phyloP scores from a whole-genome alignment of 768 basidiomycete genomes.

The Sutorius australiensis region DNA sequence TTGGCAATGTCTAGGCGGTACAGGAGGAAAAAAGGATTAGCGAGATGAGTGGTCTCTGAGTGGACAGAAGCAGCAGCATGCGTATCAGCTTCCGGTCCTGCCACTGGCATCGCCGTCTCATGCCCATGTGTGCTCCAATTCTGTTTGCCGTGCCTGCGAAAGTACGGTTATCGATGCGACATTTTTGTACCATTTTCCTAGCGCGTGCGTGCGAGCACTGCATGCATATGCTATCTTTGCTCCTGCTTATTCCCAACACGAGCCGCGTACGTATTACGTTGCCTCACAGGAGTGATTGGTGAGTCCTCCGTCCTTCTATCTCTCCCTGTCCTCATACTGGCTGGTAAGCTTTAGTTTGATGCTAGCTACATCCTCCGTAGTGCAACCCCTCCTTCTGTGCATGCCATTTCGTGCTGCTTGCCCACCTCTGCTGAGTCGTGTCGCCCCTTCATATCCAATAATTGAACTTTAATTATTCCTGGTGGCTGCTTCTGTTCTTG shows the following conservation, averaged over 20 bases:
- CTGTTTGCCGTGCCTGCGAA: constrained; percentile 14
- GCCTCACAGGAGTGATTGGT: constrained; percentile 14
- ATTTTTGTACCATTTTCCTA: constrained; percentile 12
- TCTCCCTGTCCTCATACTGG: background rate
- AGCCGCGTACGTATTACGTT: constrained; percentile 21
- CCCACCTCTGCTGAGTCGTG: constrained; percentile 4
- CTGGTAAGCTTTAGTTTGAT: constrained; percentile 22
- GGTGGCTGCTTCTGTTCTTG: background rate
- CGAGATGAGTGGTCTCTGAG: constrained; percentile 29
- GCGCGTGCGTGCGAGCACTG: constrained; percentile 17
- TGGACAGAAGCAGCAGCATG: constrained; percentile 27
- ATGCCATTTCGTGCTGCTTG: constrained; percentile 10
- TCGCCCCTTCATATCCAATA: constrained; percentile 22
- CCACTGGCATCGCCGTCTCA: constrained; percentile 23
- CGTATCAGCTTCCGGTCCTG: constrained; percentile 25
- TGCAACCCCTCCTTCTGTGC: constrained; percentile 2
- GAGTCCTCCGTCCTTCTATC: constrained; percentile 13
- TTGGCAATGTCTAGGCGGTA: constrained; percentile 13
- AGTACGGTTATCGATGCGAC: constrained; percentile 12
- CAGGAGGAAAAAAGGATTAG: constrained; percentile 13
- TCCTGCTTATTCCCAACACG: constrained; percentile 16
- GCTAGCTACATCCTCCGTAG: background rate
- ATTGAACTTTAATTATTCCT: constrained; percentile 24
- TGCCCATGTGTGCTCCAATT: constrained; percentile 5
- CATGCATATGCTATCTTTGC: constrained; percentile 23